Evolutionary conservation across 192 early-diverging fungal genomes (phyloP).

Genomic region (Backusella tarrabulga): DNA sequence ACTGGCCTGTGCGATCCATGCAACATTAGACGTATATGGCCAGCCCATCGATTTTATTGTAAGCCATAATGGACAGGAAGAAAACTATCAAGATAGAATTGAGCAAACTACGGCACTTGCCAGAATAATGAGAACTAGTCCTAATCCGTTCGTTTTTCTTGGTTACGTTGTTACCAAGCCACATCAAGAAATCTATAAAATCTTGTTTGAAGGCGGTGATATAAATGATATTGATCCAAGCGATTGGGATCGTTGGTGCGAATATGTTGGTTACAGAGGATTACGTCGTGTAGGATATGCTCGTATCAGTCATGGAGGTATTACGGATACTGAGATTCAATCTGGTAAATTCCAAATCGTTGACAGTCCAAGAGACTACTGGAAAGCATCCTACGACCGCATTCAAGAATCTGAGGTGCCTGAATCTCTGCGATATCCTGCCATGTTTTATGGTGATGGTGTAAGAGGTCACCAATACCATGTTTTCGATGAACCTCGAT

Average conservation of each 20-base stretch:
- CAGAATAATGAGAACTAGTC: slow-evolving; percentile 69
- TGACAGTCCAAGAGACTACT: slow-evolving; percentile 33
- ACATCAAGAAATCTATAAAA: slow-evolving; percentile 59
- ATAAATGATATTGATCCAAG: slow-evolving; percentile 76
- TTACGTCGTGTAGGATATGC: slow-evolving; percentile 72
- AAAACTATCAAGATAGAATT: slow-evolving; percentile 68
- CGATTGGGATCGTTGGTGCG: slow-evolving; percentile 80
- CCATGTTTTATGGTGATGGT: slow-evolving; percentile 65
- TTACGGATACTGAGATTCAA: slow-evolving; percentile 86
- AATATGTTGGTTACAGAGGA: slow-evolving; percentile 80
- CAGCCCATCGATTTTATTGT: slow-evolving; percentile 77
- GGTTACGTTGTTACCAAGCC: slow-evolving; percentile 82
- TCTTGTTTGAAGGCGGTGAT: slow-evolving; percentile 63
- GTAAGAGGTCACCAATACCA: slow-evolving; percentile 75
- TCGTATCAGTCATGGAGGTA: slow-evolving; percentile 72
- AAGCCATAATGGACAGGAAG: slow-evolving; percentile 82
- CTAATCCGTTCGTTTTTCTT: slow-evolving; percentile 75
- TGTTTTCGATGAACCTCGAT: slow-evolving; percentile 75
- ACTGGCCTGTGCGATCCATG: slow-evolving; percentile 82
- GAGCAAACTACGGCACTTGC: slow-evolving; percentile 79
- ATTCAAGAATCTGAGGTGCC: slow-evolving; percentile 57
- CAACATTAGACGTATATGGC: slow-evolving; percentile 79
- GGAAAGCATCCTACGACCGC: slow-evolving; percentile 58
- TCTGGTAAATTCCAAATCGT: slow-evolving; percentile 71
- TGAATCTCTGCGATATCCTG: slow-evolving; percentile 59